A percentile compares a stretch with the other conserved stretches of the same genome.
phyloP scores from a whole-genome alignment of 2,329 filamentous ascomycete genomes.

The Colletotrichum kahawae region DNA sequence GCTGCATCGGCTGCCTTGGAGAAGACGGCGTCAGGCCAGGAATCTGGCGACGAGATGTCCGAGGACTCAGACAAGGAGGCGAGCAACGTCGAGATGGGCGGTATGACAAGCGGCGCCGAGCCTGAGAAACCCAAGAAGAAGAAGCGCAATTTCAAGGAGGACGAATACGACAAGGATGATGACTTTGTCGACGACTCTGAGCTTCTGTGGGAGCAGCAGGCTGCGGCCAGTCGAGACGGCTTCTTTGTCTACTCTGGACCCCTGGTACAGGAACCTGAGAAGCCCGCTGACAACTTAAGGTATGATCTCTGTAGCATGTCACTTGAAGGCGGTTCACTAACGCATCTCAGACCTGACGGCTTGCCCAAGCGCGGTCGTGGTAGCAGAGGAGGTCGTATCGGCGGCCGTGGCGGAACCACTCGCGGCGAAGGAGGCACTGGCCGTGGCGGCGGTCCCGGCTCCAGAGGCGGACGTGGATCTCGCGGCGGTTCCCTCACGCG shows the following conservation, averaged over 20 bases:
- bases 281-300: constrained; percentile 55
- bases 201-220: constrained; percentile 92
- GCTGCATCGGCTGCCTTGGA: constrained; percentile 88
- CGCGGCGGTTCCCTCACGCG: constrained; percentile 76
- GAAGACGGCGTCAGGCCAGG: constrained; percentile 70
- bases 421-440: constrained; percentile 52
- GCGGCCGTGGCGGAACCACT: constrained; percentile 66
- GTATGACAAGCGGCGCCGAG: constrained; percentile 63
- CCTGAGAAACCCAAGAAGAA: constrained; percentile 72
- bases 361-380: constrained; percentile 68
- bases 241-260: constrained; percentile 99
- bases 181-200: constrained; percentile 94
- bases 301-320: constrained; percentile 41
- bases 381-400: constrained; percentile 53
- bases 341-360: constrained; percentile 63
- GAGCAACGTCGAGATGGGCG: constrained; percentile 89
- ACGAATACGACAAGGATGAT: constrained; percentile 84
- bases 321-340: constrained; percentile 35
- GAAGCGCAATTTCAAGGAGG: constrained; percentile 80
- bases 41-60: constrained; percentile 83
- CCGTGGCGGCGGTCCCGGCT: constrained; percentile 66
- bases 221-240: constrained; percentile 90
- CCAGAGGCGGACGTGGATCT: constrained; percentile 72
- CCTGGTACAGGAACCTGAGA: constrained; percentile 85
- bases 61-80: constrained; percentile 79